Conservation (phyloP, 768 basidiomycete genomes). For the Hygrocybe coccinea region DNA sequence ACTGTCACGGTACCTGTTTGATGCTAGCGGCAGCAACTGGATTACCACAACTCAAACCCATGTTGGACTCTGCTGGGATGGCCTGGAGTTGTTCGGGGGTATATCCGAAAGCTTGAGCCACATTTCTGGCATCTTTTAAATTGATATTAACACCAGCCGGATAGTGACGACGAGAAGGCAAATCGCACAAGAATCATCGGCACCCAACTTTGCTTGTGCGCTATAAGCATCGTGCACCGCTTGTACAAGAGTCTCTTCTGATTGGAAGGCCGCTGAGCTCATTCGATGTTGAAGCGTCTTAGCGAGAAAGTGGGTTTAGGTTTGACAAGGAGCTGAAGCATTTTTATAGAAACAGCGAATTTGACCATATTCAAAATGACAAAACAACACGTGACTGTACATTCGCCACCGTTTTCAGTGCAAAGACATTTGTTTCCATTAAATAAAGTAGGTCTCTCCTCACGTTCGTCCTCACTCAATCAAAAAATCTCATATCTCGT, state of each 20-base stretch:
- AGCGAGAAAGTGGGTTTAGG: not conserved
- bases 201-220: conserved; percentile 25
- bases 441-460: too few species aligned
- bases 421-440: too few species aligned
- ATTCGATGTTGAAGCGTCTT: too few species aligned
- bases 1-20: conserved; percentile 33
- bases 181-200: too few species aligned
- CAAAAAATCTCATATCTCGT: too few species aligned
- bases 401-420: too few species aligned
- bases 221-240: conserved; percentile 32
- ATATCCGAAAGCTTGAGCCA: conserved; percentile 47
- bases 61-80: conserved; percentile 40
- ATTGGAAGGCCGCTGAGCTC: not conserved
- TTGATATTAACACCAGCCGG: not conserved
- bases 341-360: not conserved
- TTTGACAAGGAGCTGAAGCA: not conserved
- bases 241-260: conserved; percentile 18
- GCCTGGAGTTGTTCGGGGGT: conserved; percentile 38
- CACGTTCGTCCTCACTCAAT: too few species aligned
- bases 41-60: conserved; percentile 54
- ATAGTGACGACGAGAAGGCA: too few species aligned
- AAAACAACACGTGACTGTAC: too few species aligned
- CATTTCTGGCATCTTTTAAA: conserved; percentile 27
- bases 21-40: conserved; percentile 42
- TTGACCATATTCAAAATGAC: not conserved